Base-by-base conservation (phyloP, 192 early-diverging fungal genomes). In the Backusella circina region DNA sequence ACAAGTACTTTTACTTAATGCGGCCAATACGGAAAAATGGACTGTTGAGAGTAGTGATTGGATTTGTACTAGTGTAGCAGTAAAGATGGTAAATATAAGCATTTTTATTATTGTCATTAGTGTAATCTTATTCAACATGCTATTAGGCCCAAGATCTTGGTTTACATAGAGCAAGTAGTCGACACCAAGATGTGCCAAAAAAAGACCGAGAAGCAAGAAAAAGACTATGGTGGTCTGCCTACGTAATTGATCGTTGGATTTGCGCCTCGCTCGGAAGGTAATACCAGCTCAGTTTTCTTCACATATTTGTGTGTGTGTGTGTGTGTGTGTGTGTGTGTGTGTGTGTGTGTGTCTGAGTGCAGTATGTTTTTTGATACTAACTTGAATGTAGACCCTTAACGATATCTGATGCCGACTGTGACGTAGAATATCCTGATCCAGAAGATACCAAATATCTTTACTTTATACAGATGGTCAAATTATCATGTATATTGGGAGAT, bases 391-490 rank as follows among this genome's bases (percentile, higher is more conserved):
- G 79, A 70, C 79, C 79, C 12, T 44, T 81, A 23, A 73, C 67
- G 5, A 71, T 81, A 13, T 74, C 71, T 12, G 79, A 81, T 77
- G 79, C 79, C 5, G 79, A 81, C 74, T 76, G 71, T n/a, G 79
- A 81, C 57, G 41, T 77, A 23, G 79, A 81, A 12, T 74, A 47
- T 21, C 69, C 69, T 15, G 44, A 72, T 7, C 10, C 33, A 6
- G 67, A 72, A 36, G 72, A 74, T 37, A 68, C 37, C 6, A 70
- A 39, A 21, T 74, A 74, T 30, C 3, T 26, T 12, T 23, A 26
- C 5, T 77, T 81, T 21, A 50, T 71, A 3, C 32, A 76, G 18
- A 32, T 74, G 5, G 44, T 81, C 44, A 81, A 77, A 33, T 31
- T 81, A 28, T 74, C 79, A 1, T 61, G 67, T 18, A 81, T 81